Base-by-base conservation (phyloP, 148 eudicot species). In the Rhododendron williamsianum region DNA sequence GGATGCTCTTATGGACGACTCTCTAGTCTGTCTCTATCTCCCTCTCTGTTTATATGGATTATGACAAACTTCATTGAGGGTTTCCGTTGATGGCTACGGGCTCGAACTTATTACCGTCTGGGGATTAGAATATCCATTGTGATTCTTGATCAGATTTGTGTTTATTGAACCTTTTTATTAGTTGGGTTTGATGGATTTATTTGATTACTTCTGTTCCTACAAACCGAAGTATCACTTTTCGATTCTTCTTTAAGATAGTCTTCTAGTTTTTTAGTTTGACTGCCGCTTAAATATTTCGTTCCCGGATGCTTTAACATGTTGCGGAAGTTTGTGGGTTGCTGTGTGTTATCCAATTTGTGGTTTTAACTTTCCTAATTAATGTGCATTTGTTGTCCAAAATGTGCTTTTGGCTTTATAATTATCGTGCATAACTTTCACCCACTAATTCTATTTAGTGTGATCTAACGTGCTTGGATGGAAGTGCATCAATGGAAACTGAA, bases 401-500 rank as follows among this genome's bases (percentile, higher is more conserved):
- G 67, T 21, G 67, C 25, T 60, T 60, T 60, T 60, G 4, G 25
- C 67, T 60, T 60, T 21, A n/a, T 0, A 19, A 60, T 10, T 52
- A 52, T 52, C 4, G 58, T 52, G 58, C 71, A n/a, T n/a, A 2
- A 65, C 67, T 60, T 6, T 25, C 71, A 49, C 23, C 15, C 27
- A 2, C 18, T 81, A 52, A 86, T 38, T 69, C 71, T 48, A 13
- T 6, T 63, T 73, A 35, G 11, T 71, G 46, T 76, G 25, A 54
- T 6, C 4, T 49, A n/a, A 38, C 74, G 0, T 82, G 49, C 12
- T 86, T 76, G 76, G 27, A 58, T 76, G 63, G 48, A 86, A 48
- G 76, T 82, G 73, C 77, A 78, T 6, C 78, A 38, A 91, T 93
- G 94, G 92, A 86, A 9, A 82, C 78, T 27, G 86, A 88, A 72